A percentile compares a stretch with the other conserved stretches of the same genome.
Conservation (phyloP, 495 filamentous ascomycete species). For the Poronia punctata region DNA sequence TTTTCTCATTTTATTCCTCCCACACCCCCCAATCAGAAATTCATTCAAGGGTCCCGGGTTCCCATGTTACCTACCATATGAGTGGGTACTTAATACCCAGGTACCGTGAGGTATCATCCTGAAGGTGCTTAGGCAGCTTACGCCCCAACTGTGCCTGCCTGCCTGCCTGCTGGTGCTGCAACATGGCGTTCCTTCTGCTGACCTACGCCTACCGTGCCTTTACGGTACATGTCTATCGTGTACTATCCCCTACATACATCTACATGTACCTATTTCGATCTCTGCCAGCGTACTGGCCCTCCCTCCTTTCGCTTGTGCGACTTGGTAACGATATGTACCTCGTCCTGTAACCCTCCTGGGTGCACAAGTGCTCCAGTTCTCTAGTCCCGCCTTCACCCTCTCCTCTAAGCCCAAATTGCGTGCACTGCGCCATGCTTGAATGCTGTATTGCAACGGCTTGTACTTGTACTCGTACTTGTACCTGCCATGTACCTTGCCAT, state of each 20-base stretch:
- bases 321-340: conserved; percentile 4
- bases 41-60: not conserved
- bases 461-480: too few species aligned
- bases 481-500: conserved; percentile 7
- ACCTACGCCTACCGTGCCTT: conserved; percentile 7
- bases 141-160: conserved; percentile 9
- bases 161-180: conserved; percentile 4
- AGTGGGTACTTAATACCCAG: conserved; percentile 7
- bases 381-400: conserved; percentile 3
- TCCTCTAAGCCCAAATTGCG: conserved; percentile 9
- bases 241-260: not conserved
- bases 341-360: not conserved
- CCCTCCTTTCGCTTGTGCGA: too few species aligned
- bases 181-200: conserved; percentile 5
- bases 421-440: conserved; percentile 13
- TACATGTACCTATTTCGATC: too few species aligned
- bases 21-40: not conserved
- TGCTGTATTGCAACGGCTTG: conserved; percentile 9
- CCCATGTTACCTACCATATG: not conserved
- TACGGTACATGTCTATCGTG: not conserved
- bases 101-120: too few species aligned
- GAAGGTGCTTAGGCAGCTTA: not conserved
- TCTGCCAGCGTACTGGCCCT: too few species aligned
- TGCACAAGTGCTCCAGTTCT: conserved; percentile 5
- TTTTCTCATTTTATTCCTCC: not conserved